Evolutionary conservation across 257 asterid species (phyloP).

Genomic region (Nicotiana knightiana): DNA sequence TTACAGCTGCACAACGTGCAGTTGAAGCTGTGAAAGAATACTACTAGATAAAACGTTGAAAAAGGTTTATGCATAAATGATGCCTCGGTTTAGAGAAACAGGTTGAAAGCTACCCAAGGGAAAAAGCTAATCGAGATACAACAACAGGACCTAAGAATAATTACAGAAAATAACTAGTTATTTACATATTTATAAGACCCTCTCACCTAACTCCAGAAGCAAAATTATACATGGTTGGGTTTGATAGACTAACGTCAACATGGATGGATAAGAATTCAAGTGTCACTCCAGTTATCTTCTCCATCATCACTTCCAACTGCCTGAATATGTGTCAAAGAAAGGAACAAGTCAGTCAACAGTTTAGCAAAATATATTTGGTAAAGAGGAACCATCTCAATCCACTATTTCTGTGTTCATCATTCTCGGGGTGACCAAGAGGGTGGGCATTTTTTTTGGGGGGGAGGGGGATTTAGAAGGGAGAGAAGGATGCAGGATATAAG

Average conservation of each 20-base stretch:
- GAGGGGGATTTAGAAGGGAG: slow-evolving; percentile 8
- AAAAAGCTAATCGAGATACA: slow-evolving; percentile 4
- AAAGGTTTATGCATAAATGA: neutral
- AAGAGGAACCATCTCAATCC: neutral
- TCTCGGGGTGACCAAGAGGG: neutral
- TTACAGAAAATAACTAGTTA: slow-evolving; percentile 13
- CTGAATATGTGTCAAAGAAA: slow-evolving; percentile 27
- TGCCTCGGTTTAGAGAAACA: slow-evolving; percentile 2
- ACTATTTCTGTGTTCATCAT: neutral
- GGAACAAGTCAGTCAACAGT: neutral
- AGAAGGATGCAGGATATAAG: slow-evolving; percentile 16
- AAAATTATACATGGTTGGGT: slow-evolving; percentile 8
- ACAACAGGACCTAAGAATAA: slow-evolving; percentile 12
- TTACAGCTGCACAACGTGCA: neutral
- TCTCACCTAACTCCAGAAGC: slow-evolving; percentile 7
- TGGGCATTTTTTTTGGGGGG: neutral
- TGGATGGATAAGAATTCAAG: slow-evolving; percentile 16
- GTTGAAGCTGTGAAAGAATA: neutral
- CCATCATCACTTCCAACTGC: slow-evolving; percentile 89
- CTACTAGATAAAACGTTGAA: neutral
- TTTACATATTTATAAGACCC: slow-evolving; percentile 8
- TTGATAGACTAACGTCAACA: neutral
- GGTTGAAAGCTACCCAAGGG: slow-evolving; percentile 3
- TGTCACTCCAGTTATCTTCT: slow-evolving; percentile 46
- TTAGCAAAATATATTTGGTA: neutral